A percentile compares a stretch with the other conserved stretches of the same genome.
Evolutionary conservation across 1,284 basidiomycete genomes (phyloP).

Genomic region (Naganishia sp.): DNA sequence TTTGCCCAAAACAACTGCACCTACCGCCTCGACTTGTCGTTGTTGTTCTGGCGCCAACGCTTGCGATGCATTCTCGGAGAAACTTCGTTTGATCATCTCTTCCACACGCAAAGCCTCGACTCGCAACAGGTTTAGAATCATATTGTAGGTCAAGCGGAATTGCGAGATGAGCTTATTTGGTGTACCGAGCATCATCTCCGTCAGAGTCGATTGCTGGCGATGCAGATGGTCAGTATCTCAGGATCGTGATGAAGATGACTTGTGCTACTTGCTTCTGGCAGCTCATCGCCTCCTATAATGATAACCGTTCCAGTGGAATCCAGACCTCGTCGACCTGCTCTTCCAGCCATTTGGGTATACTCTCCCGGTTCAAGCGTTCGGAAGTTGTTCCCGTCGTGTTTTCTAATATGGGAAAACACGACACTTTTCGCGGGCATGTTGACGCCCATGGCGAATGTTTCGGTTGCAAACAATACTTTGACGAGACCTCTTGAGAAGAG

Average conservation of each 20-base stretch:
- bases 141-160: constrained; percentile 97
- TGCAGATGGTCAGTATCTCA: too few relatives aligned
- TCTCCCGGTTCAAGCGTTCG: constrained; percentile 79
- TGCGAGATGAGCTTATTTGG: constrained; percentile 93
- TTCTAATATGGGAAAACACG: constrained; percentile 91
- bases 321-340: constrained; percentile 92
- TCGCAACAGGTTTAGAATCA: constrained; percentile 95
- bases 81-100: constrained; percentile 99
- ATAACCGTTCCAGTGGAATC: constrained; percentile 96
- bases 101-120: constrained; percentile 96
- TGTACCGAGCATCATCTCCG: constrained; percentile 88
- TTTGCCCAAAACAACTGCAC: constrained; percentile 36
- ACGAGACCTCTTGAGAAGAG: constrained; percentile 94
- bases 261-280: constrained; percentile 71
- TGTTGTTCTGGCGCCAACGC: constrained; percentile 90
- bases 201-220: constrained; percentile 54
- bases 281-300: constrained; percentile 74
- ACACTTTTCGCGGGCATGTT: constrained; percentile 99
- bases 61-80: constrained; percentile 97
- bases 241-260: background rate
- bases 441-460: constrained; percentile 99
- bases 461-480: constrained; percentile 96
- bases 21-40: constrained; percentile 75
- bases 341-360: constrained; percentile 99
- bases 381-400: constrained; percentile 93